phyloP scores from a whole-genome alignment of 192 early-diverging fungal genomes.

The Jimgerdemannia flammicorona region DNA sequence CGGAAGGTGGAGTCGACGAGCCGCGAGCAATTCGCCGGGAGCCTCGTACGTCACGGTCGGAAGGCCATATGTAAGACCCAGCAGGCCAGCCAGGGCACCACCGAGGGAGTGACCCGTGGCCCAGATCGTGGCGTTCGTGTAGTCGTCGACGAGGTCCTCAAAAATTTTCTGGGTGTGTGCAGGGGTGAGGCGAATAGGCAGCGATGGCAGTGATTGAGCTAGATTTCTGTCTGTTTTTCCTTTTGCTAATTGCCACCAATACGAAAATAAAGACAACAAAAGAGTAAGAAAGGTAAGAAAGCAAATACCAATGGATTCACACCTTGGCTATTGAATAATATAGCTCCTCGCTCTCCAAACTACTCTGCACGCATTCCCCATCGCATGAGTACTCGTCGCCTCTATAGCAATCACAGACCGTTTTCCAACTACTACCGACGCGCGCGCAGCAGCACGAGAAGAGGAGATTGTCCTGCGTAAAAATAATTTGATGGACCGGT shows the following conservation, averaged over 20 bases:
- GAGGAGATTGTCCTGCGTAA: conserved; percentile 77
- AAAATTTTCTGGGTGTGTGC: conserved; percentile 50
- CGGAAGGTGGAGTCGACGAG: conserved; percentile 75
- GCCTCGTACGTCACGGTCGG: conserved; percentile 84
- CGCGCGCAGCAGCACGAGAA: conserved; percentile 98
- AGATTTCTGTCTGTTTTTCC: conserved; percentile 20
- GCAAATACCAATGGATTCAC: conserved; percentile 5
- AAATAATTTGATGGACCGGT: neutral
- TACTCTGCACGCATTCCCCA: conserved; percentile 53
- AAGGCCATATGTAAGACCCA: conserved; percentile 82
- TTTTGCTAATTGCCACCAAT: neutral
- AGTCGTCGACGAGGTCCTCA: conserved; percentile 58
- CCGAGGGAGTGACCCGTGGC: conserved; percentile 84
- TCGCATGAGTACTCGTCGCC: conserved; percentile 53
- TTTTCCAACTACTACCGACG: conserved; percentile 75
- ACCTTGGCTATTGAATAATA: conserved; percentile 51
- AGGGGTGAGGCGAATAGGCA: conserved; percentile 28
- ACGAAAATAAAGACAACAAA: neutral
- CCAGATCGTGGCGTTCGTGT: conserved; percentile 71
- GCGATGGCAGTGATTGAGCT: neutral
- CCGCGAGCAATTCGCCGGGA: conserved; percentile 78
- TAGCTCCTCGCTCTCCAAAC: conserved; percentile 51
- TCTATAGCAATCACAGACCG: conserved; percentile 83
- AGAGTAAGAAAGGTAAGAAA: neutral
- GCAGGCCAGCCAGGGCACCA: conserved; percentile 61